These are phyloP conservation scores for Tephrocybe sp. DNA, from an alignment of 768 basidiomycete genomes.

Conservation along the genomic window DNA sequence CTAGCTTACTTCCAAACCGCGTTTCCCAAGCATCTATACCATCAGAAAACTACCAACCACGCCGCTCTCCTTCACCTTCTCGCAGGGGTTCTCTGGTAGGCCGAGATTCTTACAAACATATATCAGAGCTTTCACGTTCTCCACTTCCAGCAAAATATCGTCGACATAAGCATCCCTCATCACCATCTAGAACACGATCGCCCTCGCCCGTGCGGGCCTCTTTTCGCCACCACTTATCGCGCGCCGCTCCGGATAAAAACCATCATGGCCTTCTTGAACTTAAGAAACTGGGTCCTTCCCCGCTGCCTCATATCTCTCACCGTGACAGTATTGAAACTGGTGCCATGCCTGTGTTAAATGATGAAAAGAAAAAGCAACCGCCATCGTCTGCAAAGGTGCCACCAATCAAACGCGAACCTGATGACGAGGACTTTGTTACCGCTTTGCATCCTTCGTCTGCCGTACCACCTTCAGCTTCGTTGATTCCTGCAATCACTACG, in stretches of 20 bases:
- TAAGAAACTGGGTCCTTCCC: background rate
- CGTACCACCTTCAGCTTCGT: background rate
- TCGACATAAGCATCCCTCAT: background rate
- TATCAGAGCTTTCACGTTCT: background rate
- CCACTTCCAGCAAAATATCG: background rate
- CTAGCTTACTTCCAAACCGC: background rate
- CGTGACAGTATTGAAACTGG: background rate
- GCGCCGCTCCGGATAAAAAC: conserved; percentile 1
- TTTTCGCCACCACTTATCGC: conserved; percentile 2
- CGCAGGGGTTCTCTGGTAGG: background rate
- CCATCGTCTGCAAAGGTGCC: background rate
- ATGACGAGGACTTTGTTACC: conserved; percentile 1
- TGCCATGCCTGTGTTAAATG: background rate
- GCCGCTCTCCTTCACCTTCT: conserved; percentile 6
- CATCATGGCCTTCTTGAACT: background rate
- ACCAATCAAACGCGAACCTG: conserved; percentile 11
- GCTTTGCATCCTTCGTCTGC: background rate
- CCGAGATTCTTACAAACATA: too few relatives aligned
- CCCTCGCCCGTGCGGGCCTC: background rate
- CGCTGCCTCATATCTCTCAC: background rate
- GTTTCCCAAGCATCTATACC: background rate
- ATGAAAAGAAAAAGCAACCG: background rate
- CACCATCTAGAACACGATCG: background rate
- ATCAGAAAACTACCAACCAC: background rate
- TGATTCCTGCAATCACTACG: background rate